Percentiles rank a stretch among this genome's conserved stretches.
These are phyloP conservation scores for Lentinula sp. DNA, from an alignment of 768 basidiomycete species.

Conservation along the genomic window DNA sequence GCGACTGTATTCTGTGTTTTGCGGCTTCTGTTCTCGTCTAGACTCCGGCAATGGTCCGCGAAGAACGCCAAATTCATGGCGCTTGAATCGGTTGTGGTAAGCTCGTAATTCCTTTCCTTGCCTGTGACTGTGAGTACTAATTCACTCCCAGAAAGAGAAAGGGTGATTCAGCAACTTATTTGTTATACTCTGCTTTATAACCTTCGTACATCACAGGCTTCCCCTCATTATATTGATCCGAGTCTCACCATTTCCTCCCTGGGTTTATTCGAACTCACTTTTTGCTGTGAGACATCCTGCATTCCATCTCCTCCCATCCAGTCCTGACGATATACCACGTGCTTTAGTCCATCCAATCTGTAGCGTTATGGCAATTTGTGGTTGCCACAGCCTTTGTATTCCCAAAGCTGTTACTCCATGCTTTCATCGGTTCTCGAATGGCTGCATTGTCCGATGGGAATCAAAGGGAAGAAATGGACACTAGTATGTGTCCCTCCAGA, in stretches of 20 bases:
- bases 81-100: constrained; percentile 67
- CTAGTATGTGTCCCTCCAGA: constrained; percentile 39
- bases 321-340: neutral
- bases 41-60: constrained; percentile 53
- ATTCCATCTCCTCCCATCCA: neutral
- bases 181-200: neutral
- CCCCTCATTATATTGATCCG: constrained; percentile 80
- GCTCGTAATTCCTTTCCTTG: constrained; percentile 14
- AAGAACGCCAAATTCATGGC: constrained; percentile 73
- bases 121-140: neutral
- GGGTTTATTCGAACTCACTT: constrained; percentile 80
- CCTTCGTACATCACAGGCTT: constrained; percentile 20
- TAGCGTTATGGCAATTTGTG: constrained; percentile 70
- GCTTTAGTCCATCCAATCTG: constrained; percentile 62
- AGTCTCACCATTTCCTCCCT: constrained; percentile 78
- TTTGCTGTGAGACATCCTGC: constrained; percentile 50
- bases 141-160: constrained; percentile 47
- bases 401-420: constrained; percentile 67
- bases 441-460: constrained; percentile 73
- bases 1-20: constrained; percentile 54
- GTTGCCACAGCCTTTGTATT: constrained; percentile 65
- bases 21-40: constrained; percentile 49
- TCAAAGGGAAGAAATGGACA: constrained; percentile 70
- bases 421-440: constrained; percentile 74
- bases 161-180: constrained; percentile 26